phyloP scores from a whole-genome alignment of 345 rosid species.

The Eucalyptus victrix region DNA sequence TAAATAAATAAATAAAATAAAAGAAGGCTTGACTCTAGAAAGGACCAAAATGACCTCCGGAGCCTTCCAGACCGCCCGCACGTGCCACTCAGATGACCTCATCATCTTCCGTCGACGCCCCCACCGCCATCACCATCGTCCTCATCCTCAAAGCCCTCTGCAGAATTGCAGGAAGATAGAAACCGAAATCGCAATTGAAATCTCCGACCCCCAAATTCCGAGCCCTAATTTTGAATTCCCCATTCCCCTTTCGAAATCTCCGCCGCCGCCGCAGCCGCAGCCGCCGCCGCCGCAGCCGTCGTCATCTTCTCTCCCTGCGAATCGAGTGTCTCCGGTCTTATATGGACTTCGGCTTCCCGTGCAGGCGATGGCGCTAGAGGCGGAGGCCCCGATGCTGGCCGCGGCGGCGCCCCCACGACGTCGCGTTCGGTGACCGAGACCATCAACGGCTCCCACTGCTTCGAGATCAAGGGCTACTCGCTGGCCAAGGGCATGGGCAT shows the following conservation, averaged over 20 bases:
- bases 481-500: slow-evolving; percentile 65
- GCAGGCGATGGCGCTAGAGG: not conserved
- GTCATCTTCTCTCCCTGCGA: not conserved
- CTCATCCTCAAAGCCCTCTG: not conserved
- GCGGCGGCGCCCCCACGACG: slow-evolving; percentile 21
- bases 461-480: slow-evolving; percentile 41
- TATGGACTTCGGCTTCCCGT: not conserved
- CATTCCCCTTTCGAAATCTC: not conserved
- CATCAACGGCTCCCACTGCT: slow-evolving; percentile 40
- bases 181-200: not conserved
- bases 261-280: not conserved
- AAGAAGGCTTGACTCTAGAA: not conserved
- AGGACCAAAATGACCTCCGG: not conserved
- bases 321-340: not conserved
- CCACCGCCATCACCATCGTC: not conserved
- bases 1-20: too few species aligned
- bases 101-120: not conserved
- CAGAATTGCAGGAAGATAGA: not conserved
- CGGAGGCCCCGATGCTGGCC: not conserved
- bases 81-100: not conserved
- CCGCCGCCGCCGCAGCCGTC: not conserved
- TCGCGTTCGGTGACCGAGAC: slow-evolving; percentile 44
- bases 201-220: not conserved
- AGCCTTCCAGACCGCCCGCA: not conserved
- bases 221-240: not conserved